phyloP scores from a whole-genome alignment of 345 rosid genomes.

The Atalantia buxifolia region DNA sequence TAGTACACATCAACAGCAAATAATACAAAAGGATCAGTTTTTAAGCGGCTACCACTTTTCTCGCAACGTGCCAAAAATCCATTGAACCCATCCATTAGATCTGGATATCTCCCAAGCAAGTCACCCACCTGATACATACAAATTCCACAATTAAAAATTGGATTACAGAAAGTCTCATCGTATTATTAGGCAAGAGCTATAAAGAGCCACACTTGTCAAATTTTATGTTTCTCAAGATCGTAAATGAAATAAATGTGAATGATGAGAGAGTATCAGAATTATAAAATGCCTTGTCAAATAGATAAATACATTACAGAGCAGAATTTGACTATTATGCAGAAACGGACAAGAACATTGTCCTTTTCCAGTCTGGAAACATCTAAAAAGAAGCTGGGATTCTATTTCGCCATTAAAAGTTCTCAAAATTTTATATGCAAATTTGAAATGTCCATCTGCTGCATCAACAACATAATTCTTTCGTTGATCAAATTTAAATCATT shows the following conservation, averaged over 20 bases:
- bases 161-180: not conserved
- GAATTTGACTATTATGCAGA: not conserved
- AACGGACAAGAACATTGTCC: not conserved
- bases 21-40: conserved; percentile 10
- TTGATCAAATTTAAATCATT: not conserved
- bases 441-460: not conserved
- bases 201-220: not conserved
- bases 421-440: not conserved
- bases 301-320: not conserved
- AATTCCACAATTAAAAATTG: conserved; percentile 10
- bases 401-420: not conserved
- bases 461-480: not conserved
- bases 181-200: no score
- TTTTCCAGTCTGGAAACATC: not conserved
- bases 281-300: not conserved
- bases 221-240: not conserved
- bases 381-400: not conserved
- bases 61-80: conserved; percentile 84
- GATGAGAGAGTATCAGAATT: not conserved
- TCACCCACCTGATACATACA: conserved; percentile 55
- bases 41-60: conserved; percentile 58
- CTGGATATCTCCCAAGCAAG: conserved; percentile 80
- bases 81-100: conserved; percentile 78
- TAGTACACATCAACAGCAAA: conserved; percentile 15
- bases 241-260: not conserved